Percentiles rank a stretch among this genome's conserved stretches.
These are phyloP conservation scores for Phytopythium boreale DNA, from an alignment of 352 stramenopile genomes.

Conservation along the genomic window DNA sequence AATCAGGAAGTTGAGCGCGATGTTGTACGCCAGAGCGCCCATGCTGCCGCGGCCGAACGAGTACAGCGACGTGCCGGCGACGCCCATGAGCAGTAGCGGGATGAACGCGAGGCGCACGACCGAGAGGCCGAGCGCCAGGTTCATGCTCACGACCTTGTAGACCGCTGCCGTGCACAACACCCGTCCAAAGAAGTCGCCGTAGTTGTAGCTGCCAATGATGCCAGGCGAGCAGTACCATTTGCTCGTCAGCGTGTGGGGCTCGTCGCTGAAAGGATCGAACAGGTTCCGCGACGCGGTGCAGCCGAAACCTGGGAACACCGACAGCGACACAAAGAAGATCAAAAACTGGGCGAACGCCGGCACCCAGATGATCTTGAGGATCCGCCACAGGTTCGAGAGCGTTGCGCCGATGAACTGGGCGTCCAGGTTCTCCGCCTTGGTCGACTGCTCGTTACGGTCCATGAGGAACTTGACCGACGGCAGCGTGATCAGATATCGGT, in stretches of 20 bases:
- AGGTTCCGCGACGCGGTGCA: conserved; percentile 38
- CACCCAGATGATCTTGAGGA: conserved; percentile 48
- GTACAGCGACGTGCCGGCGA: conserved; percentile 24
- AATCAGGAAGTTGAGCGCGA: too few species aligned
- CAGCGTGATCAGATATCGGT: conserved; percentile 30
- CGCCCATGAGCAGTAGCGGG: conserved; percentile 55
- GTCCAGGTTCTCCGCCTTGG: too few species aligned
- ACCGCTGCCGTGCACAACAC: too few species aligned
- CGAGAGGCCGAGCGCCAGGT: conserved; percentile 7
- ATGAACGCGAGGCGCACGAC: conserved; percentile 48
- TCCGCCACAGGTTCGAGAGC: conserved; percentile 38
- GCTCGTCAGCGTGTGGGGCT: background rate
- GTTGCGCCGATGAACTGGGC: conserved; percentile 16
- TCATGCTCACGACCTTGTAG: too few species aligned
- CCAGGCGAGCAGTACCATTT: too few species aligned
- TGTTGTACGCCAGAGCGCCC: too few species aligned
- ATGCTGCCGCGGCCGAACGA: too few species aligned
- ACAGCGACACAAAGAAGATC: conserved; percentile 58
- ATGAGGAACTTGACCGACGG: conserved; percentile 50
- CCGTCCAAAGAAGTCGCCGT: too few species aligned
- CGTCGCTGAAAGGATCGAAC: conserved; percentile 17
- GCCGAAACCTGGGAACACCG: conserved; percentile 52
- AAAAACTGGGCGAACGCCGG: conserved; percentile 47
- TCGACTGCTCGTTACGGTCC: conserved; percentile 32
- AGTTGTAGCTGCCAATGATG: too few species aligned